These are phyloP conservation scores for Nicotiana obtusifolia DNA, from an alignment of 257 asterid genomes.

Conservation along the genomic window DNA sequence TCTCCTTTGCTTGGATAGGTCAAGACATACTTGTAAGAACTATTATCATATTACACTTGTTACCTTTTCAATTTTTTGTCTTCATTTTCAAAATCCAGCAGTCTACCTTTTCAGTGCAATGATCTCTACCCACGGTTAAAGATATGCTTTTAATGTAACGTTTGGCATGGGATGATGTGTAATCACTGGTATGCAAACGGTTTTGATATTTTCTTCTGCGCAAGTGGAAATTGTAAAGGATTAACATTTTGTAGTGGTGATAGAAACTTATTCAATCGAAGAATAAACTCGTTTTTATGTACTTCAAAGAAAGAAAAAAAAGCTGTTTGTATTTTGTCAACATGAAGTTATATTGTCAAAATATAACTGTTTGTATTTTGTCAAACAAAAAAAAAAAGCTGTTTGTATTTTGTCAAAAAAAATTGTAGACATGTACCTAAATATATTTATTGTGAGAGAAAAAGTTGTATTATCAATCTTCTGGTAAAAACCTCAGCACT, in stretches of 20 bases:
- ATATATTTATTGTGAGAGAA: neutral
- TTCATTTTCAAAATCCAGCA: neutral
- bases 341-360: too few relatives aligned
- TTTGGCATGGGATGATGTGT: neutral
- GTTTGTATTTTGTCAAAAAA: neutral
- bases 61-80: neutral
- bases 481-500: neutral
- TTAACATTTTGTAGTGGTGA: neutral
- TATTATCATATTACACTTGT: slow-evolving; percentile 5
- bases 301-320: neutral
- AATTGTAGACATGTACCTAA: neutral
- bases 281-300: neutral
- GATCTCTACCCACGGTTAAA: neutral
- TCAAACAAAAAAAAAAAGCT: neutral
- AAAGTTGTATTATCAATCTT: neutral
- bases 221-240: neutral
- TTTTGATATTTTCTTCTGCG: neutral
- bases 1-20: slow-evolving; percentile 91
- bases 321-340: neutral
- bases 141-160: neutral
- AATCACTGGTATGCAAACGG: neutral
- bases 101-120: neutral
- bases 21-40: slow-evolving; percentile 92
- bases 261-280: neutral
- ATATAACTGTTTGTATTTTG: too few relatives aligned